Conservation (phyloP, 1,284 basidiomycete species). For the Agaricales sp. region DNA sequence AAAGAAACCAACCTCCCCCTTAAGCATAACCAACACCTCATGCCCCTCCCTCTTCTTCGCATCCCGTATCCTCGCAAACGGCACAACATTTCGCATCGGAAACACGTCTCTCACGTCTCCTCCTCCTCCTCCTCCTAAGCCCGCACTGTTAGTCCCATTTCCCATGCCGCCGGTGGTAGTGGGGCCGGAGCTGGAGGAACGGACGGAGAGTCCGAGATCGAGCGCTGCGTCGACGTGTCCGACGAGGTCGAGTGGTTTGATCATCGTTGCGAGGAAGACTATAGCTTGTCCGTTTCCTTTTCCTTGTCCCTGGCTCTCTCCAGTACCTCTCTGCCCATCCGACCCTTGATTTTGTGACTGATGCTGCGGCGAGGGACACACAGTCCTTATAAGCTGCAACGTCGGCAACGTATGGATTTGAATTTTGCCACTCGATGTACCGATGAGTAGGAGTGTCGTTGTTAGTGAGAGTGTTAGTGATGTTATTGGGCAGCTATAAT, state of each 20-base stretch:
- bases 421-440: too few relatives aligned
- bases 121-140: too few relatives aligned
- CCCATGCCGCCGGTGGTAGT: slow-evolving; percentile 36
- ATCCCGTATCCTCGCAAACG: slow-evolving; percentile 67
- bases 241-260: slow-evolving; percentile 77
- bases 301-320: too few relatives aligned
- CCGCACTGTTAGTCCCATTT: too few relatives aligned
- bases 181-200: not conserved
- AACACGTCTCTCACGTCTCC: slow-evolving; percentile 44
- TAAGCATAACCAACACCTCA: slow-evolving; percentile 33
- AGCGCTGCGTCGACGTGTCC: slow-evolving; percentile 47
- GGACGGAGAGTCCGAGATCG: slow-evolving; percentile 19
- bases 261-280: slow-evolving; percentile 63
- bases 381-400: too few relatives aligned
- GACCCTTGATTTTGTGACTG: too few relatives aligned
- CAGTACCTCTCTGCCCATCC: too few relatives aligned
- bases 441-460: too few relatives aligned
- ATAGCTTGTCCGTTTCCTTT: slow-evolving; percentile 67
- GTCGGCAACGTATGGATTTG: too few relatives aligned
- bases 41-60: slow-evolving; percentile 53
- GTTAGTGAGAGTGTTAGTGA: too few relatives aligned
- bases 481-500: too few relatives aligned
- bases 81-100: slow-evolving; percentile 52
- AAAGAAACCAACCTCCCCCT: not conserved
- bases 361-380: too few relatives aligned